These are phyloP conservation scores for Apiospora phragmitis DNA, from an alignment of 2,329 filamentous ascomycete species.

Conservation along the genomic window DNA sequence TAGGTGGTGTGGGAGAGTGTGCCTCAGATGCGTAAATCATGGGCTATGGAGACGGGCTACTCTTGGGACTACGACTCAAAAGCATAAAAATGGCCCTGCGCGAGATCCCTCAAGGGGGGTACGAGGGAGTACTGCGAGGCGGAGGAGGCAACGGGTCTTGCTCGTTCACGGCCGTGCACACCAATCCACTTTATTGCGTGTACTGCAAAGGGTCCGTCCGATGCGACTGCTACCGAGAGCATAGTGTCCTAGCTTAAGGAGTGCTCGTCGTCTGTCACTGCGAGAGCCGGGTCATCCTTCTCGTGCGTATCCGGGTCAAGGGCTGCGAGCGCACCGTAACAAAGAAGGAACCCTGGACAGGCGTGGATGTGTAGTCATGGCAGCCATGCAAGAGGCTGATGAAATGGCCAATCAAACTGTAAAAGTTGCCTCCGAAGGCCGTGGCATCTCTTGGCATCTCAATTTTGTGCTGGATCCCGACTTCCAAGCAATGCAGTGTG, in stretches of 20 bases:
- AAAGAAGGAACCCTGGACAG: background rate
- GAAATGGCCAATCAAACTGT: conserved; percentile 6
- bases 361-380: background rate
- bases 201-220: conserved; percentile 5
- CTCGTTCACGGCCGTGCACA: background rate
- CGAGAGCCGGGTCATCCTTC: background rate
- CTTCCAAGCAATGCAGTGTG: background rate
- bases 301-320: background rate
- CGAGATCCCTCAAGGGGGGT: background rate
- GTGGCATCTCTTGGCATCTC: conserved; percentile 1
- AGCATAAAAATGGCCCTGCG: conserved; percentile 1
- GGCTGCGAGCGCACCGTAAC: background rate
- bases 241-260: background rate
- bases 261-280: background rate
- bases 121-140: background rate
- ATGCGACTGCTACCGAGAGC: background rate
- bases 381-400: background rate
- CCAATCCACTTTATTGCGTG: conserved; percentile 2
- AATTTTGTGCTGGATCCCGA: background rate
- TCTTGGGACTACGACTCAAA: background rate
- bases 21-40: conserved; percentile 6
- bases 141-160: background rate
- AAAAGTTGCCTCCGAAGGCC: background rate
- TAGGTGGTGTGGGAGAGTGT: background rate
- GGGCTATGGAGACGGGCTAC: conserved; percentile 1